A percentile compares a stretch with the other conserved stretches of the same genome.
Evolutionary conservation across 148 eudicot genomes (phyloP).

Genomic region (Selenicereus undatus): DNA sequence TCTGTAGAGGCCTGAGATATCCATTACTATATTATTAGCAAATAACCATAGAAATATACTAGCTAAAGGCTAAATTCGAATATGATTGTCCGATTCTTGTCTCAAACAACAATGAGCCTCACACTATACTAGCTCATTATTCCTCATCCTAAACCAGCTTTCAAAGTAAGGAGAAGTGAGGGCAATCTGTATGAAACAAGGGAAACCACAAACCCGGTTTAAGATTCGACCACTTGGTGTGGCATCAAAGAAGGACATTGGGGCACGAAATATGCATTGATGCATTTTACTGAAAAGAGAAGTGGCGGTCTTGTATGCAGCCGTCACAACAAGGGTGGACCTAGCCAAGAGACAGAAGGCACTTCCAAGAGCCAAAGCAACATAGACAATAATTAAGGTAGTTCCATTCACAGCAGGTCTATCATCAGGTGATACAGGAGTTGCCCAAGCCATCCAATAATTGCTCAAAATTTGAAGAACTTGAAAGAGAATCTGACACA

Average conservation of each 20-base stretch:
- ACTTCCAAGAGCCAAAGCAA: constrained; percentile 52
- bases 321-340: constrained; percentile 37
- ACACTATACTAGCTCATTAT: too few species aligned
- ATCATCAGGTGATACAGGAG: constrained; percentile 47
- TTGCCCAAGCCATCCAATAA: constrained; percentile 86
- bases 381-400: constrained; percentile 49
- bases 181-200: background rate
- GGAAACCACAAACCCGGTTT: constrained; percentile 39
- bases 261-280: constrained; percentile 59
- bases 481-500: constrained; percentile 49
- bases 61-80: too few species aligned
- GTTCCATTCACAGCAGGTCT: constrained; percentile 35
- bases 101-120: too few species aligned
- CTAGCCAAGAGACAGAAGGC: constrained; percentile 52
- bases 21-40: background rate
- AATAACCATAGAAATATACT: too few species aligned
- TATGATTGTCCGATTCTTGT: too few species aligned
- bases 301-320: constrained; percentile 57
- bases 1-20: constrained; percentile 62
- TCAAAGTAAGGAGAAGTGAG: constrained; percentile 5
- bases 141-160: too few species aligned
- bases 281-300: constrained; percentile 64
- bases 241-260: constrained; percentile 80
- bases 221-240: constrained; percentile 71
- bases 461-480: constrained; percentile 57